Evolutionary conservation across 2,329 filamentous ascomycete species (phyloP), one percentile per base, ranked within the genome.

Genomic region (Thelonectria rubi): DNA sequence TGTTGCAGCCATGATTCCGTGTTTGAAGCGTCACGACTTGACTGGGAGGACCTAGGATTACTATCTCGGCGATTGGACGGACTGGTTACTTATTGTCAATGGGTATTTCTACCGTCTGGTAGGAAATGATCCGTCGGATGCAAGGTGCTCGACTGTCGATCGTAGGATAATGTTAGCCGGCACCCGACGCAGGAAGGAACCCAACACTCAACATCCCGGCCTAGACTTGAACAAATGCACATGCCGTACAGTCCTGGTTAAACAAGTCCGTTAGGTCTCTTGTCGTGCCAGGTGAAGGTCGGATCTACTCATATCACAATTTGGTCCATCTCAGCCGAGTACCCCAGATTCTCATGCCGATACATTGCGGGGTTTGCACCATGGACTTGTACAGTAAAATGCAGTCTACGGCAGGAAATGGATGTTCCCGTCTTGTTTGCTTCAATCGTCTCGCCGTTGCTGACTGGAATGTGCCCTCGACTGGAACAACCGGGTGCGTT

Each of bases 161-260:
- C 26, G 37, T 17, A n/a, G 57, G 57, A 55, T 50, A 60, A 60
- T 39, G 50, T 49, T 55, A 55, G 12, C 57, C 57, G 57, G n/a
- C 12, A 17, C n/a, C 21, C 34, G 39, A 26, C 43, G 7, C 20
- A n/a, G 32, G 17, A 14, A 40, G 34, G 18, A 5, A 43, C 20
- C n/a, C 45, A 20, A 30, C 26, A 17, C 18, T n/a, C 17, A 24
- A 12, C 26, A 39, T 40, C 8, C 20, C n/a, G n/a, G 17, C 21
- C 7, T 24, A 7, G 7, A 24, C 21, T 24, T 24, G 21, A 24
- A 4, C 7, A 7, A 7, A 42, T 49, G 39, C 2, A 8, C 10
- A 47, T 43, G 18, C 30, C 14, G 10, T n/a, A 34, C 3, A 5
- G 5, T 2, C 14, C 43, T 59, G 57, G 50, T n/a, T 54, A 60